These are phyloP conservation scores for Astrothelium macrocarpum DNA, from an alignment of 495 filamentous ascomycete species.

Conservation along the genomic window DNA sequence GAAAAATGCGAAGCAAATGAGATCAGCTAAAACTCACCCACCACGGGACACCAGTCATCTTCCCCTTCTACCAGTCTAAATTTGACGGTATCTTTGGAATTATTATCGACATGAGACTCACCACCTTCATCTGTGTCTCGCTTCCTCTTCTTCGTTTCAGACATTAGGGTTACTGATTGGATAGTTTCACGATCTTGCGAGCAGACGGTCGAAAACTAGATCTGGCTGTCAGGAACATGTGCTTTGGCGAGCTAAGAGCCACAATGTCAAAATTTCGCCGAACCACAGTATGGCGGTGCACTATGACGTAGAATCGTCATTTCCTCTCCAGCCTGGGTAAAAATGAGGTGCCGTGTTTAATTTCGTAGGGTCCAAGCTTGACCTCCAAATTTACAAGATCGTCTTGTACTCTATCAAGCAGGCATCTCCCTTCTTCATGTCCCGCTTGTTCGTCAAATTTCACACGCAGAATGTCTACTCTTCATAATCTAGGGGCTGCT, in stretches of 20 bases:
- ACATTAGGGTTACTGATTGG: no score
- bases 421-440: not conserved
- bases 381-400: not conserved
- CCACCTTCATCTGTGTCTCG: conserved; percentile 45
- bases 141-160: conserved; percentile 63
- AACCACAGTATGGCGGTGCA: not conserved
- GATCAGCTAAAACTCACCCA: conserved; percentile 42
- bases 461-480: not conserved
- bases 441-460: not conserved
- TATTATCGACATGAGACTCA: conserved; percentile 45
- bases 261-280: not conserved
- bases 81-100: conserved; percentile 38
- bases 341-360: not conserved
- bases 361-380: not conserved
- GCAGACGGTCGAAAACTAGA: no score
- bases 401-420: not conserved
- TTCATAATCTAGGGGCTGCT: not conserved
- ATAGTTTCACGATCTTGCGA: no score
- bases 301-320: not conserved
- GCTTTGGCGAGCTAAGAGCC: no score
- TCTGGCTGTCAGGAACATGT: no score
- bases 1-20: conserved; percentile 46
- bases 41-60: conserved; percentile 52
- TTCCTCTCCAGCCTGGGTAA: not conserved
- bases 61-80: conserved; percentile 51